Evolutionary conservation across 768 basidiomycete genomes (phyloP).

Genomic region (Suillus discolor): DNA sequence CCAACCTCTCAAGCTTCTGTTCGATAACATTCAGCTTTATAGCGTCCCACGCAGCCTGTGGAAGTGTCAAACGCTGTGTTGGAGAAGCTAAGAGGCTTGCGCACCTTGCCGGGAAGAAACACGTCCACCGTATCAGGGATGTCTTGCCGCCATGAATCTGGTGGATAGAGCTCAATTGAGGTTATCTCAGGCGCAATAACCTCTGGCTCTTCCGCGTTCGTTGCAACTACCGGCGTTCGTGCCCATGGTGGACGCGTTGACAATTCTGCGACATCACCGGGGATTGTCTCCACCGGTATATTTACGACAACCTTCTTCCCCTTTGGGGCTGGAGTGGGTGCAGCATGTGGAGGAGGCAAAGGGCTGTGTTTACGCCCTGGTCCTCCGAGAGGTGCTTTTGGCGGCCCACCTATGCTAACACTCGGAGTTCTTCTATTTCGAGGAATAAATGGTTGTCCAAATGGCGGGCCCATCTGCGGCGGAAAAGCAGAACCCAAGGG

Average conservation of each 20-base stretch:
- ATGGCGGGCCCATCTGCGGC: slow-evolving; percentile 47
- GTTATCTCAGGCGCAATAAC: slow-evolving; percentile 35
- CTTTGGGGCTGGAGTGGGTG: slow-evolving; percentile 43
- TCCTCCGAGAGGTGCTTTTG: slow-evolving; percentile 82
- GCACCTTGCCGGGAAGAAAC: slow-evolving; percentile 80
- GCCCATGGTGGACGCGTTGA: slow-evolving; percentile 59
- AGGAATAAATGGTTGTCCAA: slow-evolving; percentile 54
- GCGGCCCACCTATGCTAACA: slow-evolving; percentile 82
- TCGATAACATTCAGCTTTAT: slow-evolving; percentile 75
- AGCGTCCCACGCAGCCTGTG: slow-evolving; percentile 72
- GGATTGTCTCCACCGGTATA: slow-evolving; percentile 67
- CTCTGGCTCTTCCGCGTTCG: slow-evolving; percentile 31
- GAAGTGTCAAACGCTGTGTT: slow-evolving; percentile 11
- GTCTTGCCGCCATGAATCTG: slow-evolving; percentile 58
- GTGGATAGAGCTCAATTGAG: slow-evolving; percentile 61
- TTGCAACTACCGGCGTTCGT: slow-evolving; percentile 52
- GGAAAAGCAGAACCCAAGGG: slow-evolving; percentile 63
- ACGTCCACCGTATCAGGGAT: slow-evolving; percentile 77
- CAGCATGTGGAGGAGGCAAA: slow-evolving; percentile 41
- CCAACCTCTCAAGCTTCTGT: slow-evolving; percentile 78
- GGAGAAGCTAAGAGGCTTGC: slow-evolving; percentile 20
- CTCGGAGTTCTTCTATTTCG: slow-evolving; percentile 66
- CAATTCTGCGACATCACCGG: slow-evolving; percentile 38
- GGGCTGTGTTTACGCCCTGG: slow-evolving; percentile 78
- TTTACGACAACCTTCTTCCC: slow-evolving; percentile 70